phyloP scores from a whole-genome alignment of 257 asterid species.

The Anisodus tanguticus region DNA sequence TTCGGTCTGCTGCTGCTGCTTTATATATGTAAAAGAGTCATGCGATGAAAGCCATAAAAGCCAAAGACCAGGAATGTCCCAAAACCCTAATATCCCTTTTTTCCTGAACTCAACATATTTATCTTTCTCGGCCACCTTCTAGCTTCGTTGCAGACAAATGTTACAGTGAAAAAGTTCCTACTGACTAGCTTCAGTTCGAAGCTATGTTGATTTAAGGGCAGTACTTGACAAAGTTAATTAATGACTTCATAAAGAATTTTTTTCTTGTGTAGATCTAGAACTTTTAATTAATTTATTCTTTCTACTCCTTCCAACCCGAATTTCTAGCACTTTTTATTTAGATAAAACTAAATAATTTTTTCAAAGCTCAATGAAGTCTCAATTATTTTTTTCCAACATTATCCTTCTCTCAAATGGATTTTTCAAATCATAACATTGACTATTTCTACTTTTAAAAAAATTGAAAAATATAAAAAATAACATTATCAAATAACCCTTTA shows the following conservation, averaged over 20 bases:
- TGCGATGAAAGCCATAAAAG: neutral
- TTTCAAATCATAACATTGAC: no score
- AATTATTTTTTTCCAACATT: no score
- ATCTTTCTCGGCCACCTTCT: neutral
- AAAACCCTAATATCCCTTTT: neutral
- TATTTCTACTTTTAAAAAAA: no score
- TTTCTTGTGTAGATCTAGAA: neutral
- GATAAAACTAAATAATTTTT: no score
- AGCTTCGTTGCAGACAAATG: neutral
- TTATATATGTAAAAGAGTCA: neutral
- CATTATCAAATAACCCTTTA: no score
- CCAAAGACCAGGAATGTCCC: conserved; percentile 16
- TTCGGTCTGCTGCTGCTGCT: neutral
- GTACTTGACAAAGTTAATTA: neutral
- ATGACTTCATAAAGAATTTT: neutral
- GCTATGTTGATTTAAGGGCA: neutral
- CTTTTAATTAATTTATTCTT: neutral
- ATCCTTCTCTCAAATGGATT: no score
- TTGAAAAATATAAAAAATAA: no score
- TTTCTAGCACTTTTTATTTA: no score
- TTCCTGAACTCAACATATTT: neutral
- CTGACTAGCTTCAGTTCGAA: neutral
- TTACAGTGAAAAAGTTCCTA: neutral
- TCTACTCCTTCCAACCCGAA: neutral
- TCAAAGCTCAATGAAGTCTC: no score